Evolutionary conservation across 345 rosid species (phyloP).

Genomic region (Euphorbia peplus): DNA sequence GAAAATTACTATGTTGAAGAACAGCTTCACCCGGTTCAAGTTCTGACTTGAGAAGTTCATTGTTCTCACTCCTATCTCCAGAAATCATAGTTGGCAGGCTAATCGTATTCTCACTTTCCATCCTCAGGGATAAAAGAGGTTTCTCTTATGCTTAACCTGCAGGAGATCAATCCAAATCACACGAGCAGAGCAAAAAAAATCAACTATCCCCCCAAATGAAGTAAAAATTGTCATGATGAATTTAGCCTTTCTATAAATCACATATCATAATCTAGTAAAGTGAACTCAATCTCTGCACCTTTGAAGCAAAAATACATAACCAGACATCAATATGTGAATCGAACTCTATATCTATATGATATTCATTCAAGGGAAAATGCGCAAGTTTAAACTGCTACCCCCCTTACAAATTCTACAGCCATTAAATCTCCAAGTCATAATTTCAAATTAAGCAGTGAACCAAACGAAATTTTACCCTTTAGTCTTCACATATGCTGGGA

Average conservation of each 20-base stretch:
- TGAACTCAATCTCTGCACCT: background rate
- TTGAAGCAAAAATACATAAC: background rate
- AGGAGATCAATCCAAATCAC: conserved; percentile 2
- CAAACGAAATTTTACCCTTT: background rate
- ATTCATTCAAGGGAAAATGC: background rate
- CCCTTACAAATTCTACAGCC: background rate
- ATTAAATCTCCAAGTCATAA: background rate
- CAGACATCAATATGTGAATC: background rate
- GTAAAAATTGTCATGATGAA: background rate
- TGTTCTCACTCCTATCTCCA: conserved; percentile 30
- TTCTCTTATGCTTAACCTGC: conserved; percentile 21
- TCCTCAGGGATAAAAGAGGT: conserved; percentile 14
- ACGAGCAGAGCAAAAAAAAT: background rate
- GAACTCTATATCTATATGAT: background rate
- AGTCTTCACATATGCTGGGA: background rate
- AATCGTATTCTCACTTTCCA: conserved; percentile 50
- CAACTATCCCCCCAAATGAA: background rate
- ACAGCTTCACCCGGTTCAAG: conserved; percentile 34
- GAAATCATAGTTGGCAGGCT: conserved; percentile 32
- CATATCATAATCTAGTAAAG: background rate
- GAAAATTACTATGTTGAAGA: conserved; percentile 23
- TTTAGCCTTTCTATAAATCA: background rate
- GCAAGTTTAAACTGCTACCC: background rate
- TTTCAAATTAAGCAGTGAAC: background rate
- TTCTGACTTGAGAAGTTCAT: conserved; percentile 30